Conservation (phyloP, 2,329 filamentous ascomycete species). For the Chaetoscypha palmicola region DNA sequence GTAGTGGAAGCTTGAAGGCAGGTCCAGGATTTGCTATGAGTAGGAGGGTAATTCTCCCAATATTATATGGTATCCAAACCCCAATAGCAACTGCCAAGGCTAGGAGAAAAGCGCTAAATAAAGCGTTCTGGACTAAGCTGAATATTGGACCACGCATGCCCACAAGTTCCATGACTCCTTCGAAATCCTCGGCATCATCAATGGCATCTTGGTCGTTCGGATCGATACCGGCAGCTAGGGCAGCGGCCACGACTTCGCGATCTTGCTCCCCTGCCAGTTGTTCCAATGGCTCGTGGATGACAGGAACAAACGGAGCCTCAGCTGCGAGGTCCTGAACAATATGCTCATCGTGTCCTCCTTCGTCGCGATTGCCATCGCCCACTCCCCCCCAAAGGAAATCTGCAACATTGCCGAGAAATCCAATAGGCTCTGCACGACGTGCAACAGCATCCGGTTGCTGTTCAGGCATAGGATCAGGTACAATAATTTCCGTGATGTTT, state of each 20-base stretch:
- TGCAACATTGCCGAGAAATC: conserved; percentile 40
- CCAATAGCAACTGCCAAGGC: conserved; percentile 78
- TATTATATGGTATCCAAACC: conserved; percentile 86
- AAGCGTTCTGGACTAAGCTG: conserved; percentile 85
- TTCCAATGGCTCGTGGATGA: conserved; percentile 21
- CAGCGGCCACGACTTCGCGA: conserved; percentile 55
- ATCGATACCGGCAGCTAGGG: conserved; percentile 63
- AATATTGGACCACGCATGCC: conserved; percentile 92
- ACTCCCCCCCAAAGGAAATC: conserved; percentile 58
- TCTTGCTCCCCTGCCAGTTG: conserved; percentile 37
- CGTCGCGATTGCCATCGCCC: conserved; percentile 36
- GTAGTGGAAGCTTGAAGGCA: conserved; percentile 63
- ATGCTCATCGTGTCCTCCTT: conserved; percentile 49
- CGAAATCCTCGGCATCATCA: conserved; percentile 87
- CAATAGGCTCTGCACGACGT: conserved; percentile 27
- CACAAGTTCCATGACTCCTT: conserved; percentile 91
- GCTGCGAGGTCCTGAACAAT: conserved; percentile 51
- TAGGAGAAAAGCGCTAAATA: conserved; percentile 89
- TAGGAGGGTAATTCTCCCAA: conserved; percentile 77
- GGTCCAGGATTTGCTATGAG: conserved; percentile 69
- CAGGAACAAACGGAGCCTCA: conserved; percentile 54
- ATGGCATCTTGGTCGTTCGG: conserved; percentile 69
- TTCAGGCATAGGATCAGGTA: conserved; percentile 13
- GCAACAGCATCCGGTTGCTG: conserved; percentile 13
- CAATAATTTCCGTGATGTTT: neutral